Base-by-base conservation (phyloP, 345 rosid genomes). In the Raphanus sativus region DNA sequence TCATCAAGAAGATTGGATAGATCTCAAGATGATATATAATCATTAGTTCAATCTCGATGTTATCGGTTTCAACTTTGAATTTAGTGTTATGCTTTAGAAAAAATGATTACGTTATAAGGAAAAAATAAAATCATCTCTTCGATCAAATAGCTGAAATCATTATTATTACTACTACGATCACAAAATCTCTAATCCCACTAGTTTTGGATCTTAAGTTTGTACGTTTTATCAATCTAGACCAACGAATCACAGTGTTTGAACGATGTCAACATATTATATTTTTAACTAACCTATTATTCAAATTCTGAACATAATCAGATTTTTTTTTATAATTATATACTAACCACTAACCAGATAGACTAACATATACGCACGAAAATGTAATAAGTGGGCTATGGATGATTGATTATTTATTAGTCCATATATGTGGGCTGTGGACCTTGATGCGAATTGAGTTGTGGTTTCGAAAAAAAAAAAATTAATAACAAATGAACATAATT, bases 351-450 rank as follows among this genome's bases (percentile, higher is more conserved):
- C n/a, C 15, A 42, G 50, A 42, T 12, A 4, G 50, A 11, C 50
- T 42, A 42, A 42, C 50, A 12, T 42, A 42, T 42, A 42, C 50
- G 50, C 15, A 42, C 70, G 59, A 25, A 58, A 58, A 70, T 70
- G 75, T 63, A 76, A 21, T 63, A 54, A 36, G 30, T 26, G 66
- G 71, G 52, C 6, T 70, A 71, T 38, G 71, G 17, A 65, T 70
- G 75, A 77, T 71, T 77, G 67, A 71, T 65, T 77, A 65, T 77
- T 65, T 38, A 70, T 70, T 38, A 61, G 54, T 42, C 54, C 30
- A 17, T 24, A 68, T 8, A 28, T 28, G 30, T 21, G 21, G 21
- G 21, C 21, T 21, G 21, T 21, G 21, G 21, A 21, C 21, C 21
- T 21, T 21, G 1, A 21, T 21, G 21, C 21, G 21, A 21, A 21